These are phyloP conservation scores for Sclerospora graminicola DNA, from an alignment of 352 stramenopile genomes.

Conservation along the genomic window DNA sequence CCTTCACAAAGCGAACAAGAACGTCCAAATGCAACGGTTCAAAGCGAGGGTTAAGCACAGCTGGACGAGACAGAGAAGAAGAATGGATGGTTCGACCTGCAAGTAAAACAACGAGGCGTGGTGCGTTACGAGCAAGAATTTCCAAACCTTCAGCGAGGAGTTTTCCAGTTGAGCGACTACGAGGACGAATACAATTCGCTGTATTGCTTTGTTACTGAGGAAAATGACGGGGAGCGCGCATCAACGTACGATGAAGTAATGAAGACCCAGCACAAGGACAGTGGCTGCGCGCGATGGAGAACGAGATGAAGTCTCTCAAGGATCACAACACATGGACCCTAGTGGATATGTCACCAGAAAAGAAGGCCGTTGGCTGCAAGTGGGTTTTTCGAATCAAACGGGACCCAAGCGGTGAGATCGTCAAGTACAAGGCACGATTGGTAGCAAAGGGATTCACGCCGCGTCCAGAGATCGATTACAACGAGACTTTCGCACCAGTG, in stretches of 20 bases:
- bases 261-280: not conserved
- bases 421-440: not conserved
- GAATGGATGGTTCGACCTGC: not conserved
- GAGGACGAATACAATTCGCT: too few species aligned
- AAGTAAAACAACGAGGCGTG: not conserved
- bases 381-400: not conserved
- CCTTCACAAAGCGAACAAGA: too few species aligned
- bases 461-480: not conserved
- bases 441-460: not conserved
- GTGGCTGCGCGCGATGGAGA: not conserved
- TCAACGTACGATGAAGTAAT: too few species aligned
- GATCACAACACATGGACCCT: too few species aligned
- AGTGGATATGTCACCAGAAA: too few species aligned
- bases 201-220: too few species aligned
- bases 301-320: too few species aligned
- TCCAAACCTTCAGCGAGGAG: not conserved
- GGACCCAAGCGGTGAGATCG: not conserved
- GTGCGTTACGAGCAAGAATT: not conserved
- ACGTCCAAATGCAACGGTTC: too few species aligned
- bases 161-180: too few species aligned
- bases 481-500: not conserved
- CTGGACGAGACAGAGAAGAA: not conserved
- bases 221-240: too few species aligned
- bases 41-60: not conserved
- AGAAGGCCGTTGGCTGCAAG: not conserved